These are phyloP conservation scores for Verticillium nubilum DNA, from an alignment of 2,329 filamentous ascomycete genomes.

Conservation along the genomic window DNA sequence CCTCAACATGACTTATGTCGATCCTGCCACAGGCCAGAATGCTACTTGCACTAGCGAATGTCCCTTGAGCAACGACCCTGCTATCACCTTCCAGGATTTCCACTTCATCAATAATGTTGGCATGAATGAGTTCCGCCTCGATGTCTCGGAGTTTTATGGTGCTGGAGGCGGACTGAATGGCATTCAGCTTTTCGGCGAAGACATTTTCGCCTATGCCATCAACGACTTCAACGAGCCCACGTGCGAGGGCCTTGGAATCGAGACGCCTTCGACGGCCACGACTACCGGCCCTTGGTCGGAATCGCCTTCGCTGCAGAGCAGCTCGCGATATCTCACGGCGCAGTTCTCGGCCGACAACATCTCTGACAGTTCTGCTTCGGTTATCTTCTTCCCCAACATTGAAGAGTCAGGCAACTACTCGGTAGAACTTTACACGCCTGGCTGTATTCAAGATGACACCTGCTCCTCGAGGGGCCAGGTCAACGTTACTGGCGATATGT, in stretches of 20 bases:
- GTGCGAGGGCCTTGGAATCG: conserved; percentile 57
- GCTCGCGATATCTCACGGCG: conserved; percentile 71
- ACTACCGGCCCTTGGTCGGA: conserved; percentile 69
- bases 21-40: conserved; percentile 63
- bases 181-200: conserved; percentile 80
- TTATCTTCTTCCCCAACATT: conserved; percentile 80
- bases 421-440: conserved; percentile 87
- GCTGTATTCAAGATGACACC: conserved; percentile 73
- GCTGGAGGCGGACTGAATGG: conserved; percentile 77
- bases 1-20: conserved; percentile 90
- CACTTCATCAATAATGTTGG: conserved; percentile 81
- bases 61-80: conserved; percentile 68
- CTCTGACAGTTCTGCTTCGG: conserved; percentile 54
- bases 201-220: conserved; percentile 81
- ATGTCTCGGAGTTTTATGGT: conserved; percentile 85
- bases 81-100: conserved; percentile 76
- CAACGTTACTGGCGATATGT: conserved; percentile 71
- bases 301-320: conserved; percentile 62
- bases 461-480: conserved; percentile 75
- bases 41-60: conserved; percentile 75
- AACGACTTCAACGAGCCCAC: conserved; percentile 82
- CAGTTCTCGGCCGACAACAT: conserved; percentile 48
- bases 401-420: conserved; percentile 87
- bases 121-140: conserved; percentile 81
- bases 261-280: conserved; percentile 61